A percentile compares a stretch with the other conserved stretches of the same genome.
phyloP scores from a whole-genome alignment of 192 early-diverging fungal species.

The Umbelopsis vinacea region DNA sequence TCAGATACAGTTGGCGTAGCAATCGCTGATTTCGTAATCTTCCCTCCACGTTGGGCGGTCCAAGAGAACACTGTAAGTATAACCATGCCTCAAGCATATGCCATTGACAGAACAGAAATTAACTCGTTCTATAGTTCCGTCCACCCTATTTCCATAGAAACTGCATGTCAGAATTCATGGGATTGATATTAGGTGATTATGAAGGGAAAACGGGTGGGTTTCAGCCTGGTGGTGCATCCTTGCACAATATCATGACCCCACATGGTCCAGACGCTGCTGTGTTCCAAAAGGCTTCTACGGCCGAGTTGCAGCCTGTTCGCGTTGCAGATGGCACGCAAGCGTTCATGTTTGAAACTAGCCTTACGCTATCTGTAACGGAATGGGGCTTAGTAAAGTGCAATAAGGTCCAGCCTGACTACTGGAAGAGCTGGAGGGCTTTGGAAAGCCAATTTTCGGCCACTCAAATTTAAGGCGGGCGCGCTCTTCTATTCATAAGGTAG shows the following conservation, averaged over 20 bases:
- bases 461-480: neutral
- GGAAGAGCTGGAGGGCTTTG: conserved; percentile 79
- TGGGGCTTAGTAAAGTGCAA: conserved; percentile 80
- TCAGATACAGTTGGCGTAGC: conserved; percentile 85
- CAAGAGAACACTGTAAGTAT: conserved; percentile 82
- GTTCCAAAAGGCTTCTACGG: conserved; percentile 72
- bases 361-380: conserved; percentile 77
- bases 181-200: conserved; percentile 88
- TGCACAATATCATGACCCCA: conserved; percentile 85
- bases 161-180: conserved; percentile 99
- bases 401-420: conserved; percentile 85
- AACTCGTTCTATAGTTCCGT: conserved; percentile 59
- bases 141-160: conserved; percentile 98
- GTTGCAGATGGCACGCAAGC: conserved; percentile 85
- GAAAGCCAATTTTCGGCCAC: conserved; percentile 48
- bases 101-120: neutral
- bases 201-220: conserved; percentile 94
- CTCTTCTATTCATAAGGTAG: too few species aligned
- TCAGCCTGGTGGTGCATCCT: conserved; percentile 87
- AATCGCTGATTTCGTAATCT: conserved; percentile 94
- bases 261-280: conserved; percentile 91
- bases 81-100: neutral
- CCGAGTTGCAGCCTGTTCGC: conserved; percentile 75
- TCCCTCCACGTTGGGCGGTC: conserved; percentile 94
- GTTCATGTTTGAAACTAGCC: conserved; percentile 94